Evolutionary conservation across 176 grass and related monocot species (phyloP).

Genomic region (Carex myosuroides): DNA sequence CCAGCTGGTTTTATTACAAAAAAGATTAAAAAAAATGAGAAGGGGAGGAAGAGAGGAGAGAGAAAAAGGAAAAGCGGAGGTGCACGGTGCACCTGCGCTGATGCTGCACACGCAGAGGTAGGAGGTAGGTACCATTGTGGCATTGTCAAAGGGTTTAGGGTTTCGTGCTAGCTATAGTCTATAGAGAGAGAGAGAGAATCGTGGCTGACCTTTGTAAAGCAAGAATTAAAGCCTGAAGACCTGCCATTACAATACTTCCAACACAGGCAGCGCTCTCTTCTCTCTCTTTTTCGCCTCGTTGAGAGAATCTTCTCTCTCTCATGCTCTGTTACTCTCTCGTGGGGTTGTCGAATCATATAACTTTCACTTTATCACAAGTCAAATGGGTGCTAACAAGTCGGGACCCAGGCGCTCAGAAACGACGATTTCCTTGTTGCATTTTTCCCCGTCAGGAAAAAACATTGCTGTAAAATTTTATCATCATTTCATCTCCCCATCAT

Average conservation of each 20-base stretch:
- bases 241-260: slow-evolving; percentile 21
- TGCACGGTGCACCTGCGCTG: slow-evolving; percentile 14
- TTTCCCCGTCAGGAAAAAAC: background rate
- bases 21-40: background rate
- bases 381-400: background rate
- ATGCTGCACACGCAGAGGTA: slow-evolving; percentile 11
- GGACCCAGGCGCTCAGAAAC: background rate
- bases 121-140: background rate
- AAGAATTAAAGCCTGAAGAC: slow-evolving; percentile 18
- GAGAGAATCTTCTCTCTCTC: slow-evolving; percentile 21
- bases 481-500: background rate
- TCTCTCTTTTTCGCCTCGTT: slow-evolving; percentile 22
- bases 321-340: background rate
- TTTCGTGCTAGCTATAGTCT: background rate
- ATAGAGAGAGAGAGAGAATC: background rate
- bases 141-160: slow-evolving; percentile 28
- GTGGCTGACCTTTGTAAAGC: slow-evolving; percentile 23
- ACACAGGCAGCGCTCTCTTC: slow-evolving; percentile 4
- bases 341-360: slow-evolving; percentile 13
- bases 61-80: slow-evolving; percentile 8
- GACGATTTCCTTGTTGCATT: slow-evolving; percentile 1
- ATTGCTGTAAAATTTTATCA: background rate
- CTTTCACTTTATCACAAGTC: slow-evolving; percentile 26
- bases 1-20: too few relatives aligned
- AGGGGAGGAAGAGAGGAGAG: background rate